Conservation (phyloP, 179 eudicot species). For the Beta lomatogona region DNA sequence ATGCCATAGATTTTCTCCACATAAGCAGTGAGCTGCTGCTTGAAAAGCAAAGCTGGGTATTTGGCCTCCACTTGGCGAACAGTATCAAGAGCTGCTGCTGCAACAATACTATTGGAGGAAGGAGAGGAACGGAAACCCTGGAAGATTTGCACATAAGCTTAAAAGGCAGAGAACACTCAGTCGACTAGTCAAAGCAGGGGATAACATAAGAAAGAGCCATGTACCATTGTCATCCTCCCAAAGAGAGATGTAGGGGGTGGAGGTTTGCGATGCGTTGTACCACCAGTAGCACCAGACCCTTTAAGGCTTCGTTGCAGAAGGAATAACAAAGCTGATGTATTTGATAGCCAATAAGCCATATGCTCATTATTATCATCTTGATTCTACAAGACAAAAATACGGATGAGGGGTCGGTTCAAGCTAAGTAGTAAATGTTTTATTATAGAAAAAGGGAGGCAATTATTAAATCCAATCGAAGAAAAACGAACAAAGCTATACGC, state of each 20-base stretch:
- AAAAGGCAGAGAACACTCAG: not conserved
- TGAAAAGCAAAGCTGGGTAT: constrained; percentile 87
- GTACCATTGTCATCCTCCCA: constrained; percentile 94
- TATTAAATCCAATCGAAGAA: not conserved
- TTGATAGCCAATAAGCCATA: constrained; percentile 87
- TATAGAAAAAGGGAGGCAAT: not conserved
- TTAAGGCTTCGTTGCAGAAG: constrained; percentile 71
- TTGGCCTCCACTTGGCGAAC: constrained; percentile 76
- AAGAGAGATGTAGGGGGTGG: constrained; percentile 76
- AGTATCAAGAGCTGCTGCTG: constrained; percentile 38
- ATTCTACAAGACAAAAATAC: constrained; percentile 36
- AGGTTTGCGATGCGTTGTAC: constrained; percentile 50
- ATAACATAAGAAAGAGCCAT: not conserved
- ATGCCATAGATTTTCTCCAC: constrained; percentile 83
- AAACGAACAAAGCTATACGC: too few relatives aligned
- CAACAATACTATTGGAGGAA: constrained; percentile 53
- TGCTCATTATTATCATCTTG: constrained; percentile 48
- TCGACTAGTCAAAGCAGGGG: not conserved
- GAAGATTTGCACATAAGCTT: constrained; percentile 1
- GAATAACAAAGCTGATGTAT: constrained; percentile 66
- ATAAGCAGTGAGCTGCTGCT: constrained; percentile 87
- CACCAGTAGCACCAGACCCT: constrained; percentile 49
- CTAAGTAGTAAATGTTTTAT: not conserved
- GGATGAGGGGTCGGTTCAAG: not conserved
- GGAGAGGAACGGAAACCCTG: constrained; percentile 81